Percentiles rank a stretch among this genome's conserved stretches.
phyloP scores from a whole-genome alignment of 768 basidiomycete species.

The Tylopilus balloui region DNA sequence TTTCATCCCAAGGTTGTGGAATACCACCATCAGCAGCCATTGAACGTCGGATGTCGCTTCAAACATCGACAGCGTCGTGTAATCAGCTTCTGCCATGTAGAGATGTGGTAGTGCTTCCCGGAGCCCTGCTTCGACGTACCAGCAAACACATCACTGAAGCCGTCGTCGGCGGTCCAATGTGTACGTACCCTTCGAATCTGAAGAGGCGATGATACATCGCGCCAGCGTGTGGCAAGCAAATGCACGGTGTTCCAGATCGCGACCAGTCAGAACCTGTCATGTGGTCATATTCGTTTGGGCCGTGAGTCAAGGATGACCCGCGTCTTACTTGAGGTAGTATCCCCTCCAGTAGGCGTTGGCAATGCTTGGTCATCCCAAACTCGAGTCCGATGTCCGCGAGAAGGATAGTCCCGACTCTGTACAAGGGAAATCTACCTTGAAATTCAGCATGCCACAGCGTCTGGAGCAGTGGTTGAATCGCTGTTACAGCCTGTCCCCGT shows the following conservation, averaged over 20 bases:
- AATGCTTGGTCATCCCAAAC: slow-evolving; percentile 68
- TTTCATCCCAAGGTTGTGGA: slow-evolving; percentile 61
- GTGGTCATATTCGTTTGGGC: not conserved
- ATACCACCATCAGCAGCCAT: slow-evolving; percentile 65
- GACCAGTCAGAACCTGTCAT: slow-evolving; percentile 61
- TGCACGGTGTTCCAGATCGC: slow-evolving; percentile 73
- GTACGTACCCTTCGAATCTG: slow-evolving; percentile 41
- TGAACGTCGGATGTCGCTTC: slow-evolving; percentile 62
- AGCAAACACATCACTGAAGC: slow-evolving; percentile 14
- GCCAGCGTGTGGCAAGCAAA: slow-evolving; percentile 70
- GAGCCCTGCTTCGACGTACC: slow-evolving; percentile 34
- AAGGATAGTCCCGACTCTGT: slow-evolving; percentile 64
- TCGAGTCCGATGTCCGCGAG: slow-evolving; percentile 78
- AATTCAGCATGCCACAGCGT: slow-evolving; percentile 81
- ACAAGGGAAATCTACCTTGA: slow-evolving; percentile 59
- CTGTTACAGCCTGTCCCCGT: slow-evolving; percentile 55
- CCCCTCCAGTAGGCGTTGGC: slow-evolving; percentile 63
- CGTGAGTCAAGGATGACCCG: slow-evolving; percentile 6
- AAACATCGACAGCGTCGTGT: slow-evolving; percentile 52
- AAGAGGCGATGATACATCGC: slow-evolving; percentile 66
- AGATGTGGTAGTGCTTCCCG: slow-evolving; percentile 60
- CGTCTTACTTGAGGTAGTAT: slow-evolving; percentile 71
- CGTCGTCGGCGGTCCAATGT: not conserved
- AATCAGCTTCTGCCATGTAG: slow-evolving; percentile 62
- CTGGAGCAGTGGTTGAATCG: slow-evolving; percentile 63